Conservation (phyloP, 768 basidiomycete genomes). For the Zangia roseola region DNA sequence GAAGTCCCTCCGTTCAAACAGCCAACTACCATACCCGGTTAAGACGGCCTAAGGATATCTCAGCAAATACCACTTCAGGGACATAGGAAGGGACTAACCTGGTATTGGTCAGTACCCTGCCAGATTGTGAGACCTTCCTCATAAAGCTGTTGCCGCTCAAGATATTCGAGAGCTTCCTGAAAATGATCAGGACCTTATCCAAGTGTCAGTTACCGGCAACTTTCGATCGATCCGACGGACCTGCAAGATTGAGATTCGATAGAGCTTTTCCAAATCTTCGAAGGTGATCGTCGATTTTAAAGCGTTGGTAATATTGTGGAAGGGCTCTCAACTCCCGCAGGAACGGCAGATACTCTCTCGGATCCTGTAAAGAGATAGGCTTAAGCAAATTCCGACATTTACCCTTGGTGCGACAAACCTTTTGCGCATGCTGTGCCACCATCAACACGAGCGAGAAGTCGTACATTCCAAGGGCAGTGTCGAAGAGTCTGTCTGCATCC, state of each 20-base stretch:
- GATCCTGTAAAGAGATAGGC: slow-evolving; percentile 62
- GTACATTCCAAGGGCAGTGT: slow-evolving; percentile 97
- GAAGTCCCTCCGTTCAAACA: slow-evolving; percentile 84
- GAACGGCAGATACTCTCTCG: slow-evolving; percentile 96
- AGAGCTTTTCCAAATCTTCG: slow-evolving; percentile 75
- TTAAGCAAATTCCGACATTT: neutral
- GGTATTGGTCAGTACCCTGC: slow-evolving; percentile 60
- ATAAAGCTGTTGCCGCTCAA: slow-evolving; percentile 76
- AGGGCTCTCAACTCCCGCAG: slow-evolving; percentile 77
- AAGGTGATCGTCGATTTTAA: slow-evolving; percentile 91
- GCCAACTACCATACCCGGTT: slow-evolving; percentile 79
- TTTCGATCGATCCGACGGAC: slow-evolving; percentile 34
- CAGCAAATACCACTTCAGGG: slow-evolving; percentile 2
- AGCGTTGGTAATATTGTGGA: slow-evolving; percentile 80
- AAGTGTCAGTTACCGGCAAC: slow-evolving; percentile 4
- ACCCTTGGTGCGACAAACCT: slow-evolving; percentile 52
- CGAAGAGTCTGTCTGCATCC: slow-evolving; percentile 87
- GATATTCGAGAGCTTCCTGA: slow-evolving; percentile 75
- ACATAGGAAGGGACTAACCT: slow-evolving; percentile 40
- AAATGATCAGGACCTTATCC: slow-evolving; percentile 63
- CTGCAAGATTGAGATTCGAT: slow-evolving; percentile 69
- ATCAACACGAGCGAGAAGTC: slow-evolving; percentile 94
- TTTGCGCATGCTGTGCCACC: slow-evolving; percentile 96
- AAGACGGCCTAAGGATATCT: slow-evolving; percentile 53
- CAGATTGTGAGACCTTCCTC: slow-evolving; percentile 73